Conservation (phyloP, 2,329 filamentous ascomycete genomes). For the Colletotrichum coccodes region DNA sequence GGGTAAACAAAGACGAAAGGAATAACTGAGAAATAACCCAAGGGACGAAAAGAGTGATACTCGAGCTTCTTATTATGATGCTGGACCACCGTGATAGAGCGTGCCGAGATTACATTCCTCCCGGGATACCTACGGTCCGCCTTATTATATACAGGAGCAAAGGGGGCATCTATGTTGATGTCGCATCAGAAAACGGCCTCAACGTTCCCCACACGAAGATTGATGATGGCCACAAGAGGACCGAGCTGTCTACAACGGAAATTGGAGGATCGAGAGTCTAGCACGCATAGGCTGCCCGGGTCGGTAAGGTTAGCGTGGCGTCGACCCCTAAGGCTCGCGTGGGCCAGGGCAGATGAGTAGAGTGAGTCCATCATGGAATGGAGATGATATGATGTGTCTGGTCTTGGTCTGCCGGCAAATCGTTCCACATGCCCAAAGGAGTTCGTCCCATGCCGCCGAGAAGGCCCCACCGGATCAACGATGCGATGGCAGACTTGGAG, state of each 20-base stretch:
- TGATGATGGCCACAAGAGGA: slow-evolving; percentile 5
- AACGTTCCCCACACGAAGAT: not conserved
- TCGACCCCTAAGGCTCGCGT: slow-evolving; percentile 2
- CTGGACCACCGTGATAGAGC: slow-evolving; percentile 8
- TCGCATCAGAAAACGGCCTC: slow-evolving; percentile 20
- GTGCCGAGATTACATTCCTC: not conserved
- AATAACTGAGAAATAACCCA: not conserved
- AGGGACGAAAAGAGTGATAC: slow-evolving; percentile 1
- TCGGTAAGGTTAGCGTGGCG: slow-evolving; percentile 8
- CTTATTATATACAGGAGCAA: slow-evolving; percentile 20
- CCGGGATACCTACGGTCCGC: not conserved
- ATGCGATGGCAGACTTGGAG: not conserved
- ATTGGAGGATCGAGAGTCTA: slow-evolving; percentile 22
- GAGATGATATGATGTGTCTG: not conserved
- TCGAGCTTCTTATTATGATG: not conserved
- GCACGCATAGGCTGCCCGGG: not conserved
- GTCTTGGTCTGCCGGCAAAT: not conserved
- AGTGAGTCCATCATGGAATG: not conserved
- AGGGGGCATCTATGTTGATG: slow-evolving; percentile 1
- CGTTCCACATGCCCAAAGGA: not conserved
- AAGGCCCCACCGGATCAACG: not conserved
- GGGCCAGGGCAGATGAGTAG: not conserved
- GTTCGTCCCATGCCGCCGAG: slow-evolving; percentile 2
- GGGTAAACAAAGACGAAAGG: not conserved
- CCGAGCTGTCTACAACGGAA: slow-evolving; percentile 16